phyloP scores from a whole-genome alignment of 305 asterid genomes.

The Ruellia speciosa region DNA sequence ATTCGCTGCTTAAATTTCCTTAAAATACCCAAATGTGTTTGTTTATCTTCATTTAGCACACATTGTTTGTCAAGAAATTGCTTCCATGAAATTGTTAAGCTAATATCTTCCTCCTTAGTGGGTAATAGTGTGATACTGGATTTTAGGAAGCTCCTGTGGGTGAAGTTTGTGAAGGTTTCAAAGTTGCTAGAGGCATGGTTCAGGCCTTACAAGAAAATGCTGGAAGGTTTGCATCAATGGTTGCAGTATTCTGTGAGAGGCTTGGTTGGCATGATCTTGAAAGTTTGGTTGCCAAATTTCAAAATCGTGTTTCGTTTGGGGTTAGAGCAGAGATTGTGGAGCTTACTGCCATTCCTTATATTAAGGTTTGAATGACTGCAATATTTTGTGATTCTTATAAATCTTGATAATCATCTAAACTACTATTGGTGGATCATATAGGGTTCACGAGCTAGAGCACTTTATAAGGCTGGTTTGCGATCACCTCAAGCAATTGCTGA shows the following conservation, averaged over 20 bases:
- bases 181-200: constrained; percentile 99
- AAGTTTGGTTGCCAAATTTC: constrained; percentile 85
- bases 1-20: constrained; percentile 7
- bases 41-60: constrained; percentile 10
- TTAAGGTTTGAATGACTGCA: constrained; percentile 53
- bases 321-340: constrained; percentile 98
- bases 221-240: constrained; percentile 99
- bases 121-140: constrained; percentile 28
- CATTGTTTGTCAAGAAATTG: constrained; percentile 14
- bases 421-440: constrained; percentile 27
- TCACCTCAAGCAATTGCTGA: constrained; percentile 96
- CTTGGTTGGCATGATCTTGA: constrained; percentile 99
- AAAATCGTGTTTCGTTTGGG: constrained; percentile 95
- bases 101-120: constrained; percentile 16
- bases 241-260: constrained; percentile 96
- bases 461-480: constrained; percentile 89
- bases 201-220: constrained; percentile 98
- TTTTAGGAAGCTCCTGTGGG: constrained; percentile 73
- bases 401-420: constrained; percentile 22
- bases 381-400: constrained; percentile 18
- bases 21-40: constrained; percentile 3
- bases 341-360: constrained; percentile 86
- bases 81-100: constrained; percentile 10
- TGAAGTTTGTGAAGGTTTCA: constrained; percentile 82
- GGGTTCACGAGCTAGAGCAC: constrained; percentile 99